Evolutionary conservation across 2,329 filamentous ascomycete species (phyloP), one percentile per base, ranked within the genome.

Genomic region (Cordyceps fumosorosea): DNA sequence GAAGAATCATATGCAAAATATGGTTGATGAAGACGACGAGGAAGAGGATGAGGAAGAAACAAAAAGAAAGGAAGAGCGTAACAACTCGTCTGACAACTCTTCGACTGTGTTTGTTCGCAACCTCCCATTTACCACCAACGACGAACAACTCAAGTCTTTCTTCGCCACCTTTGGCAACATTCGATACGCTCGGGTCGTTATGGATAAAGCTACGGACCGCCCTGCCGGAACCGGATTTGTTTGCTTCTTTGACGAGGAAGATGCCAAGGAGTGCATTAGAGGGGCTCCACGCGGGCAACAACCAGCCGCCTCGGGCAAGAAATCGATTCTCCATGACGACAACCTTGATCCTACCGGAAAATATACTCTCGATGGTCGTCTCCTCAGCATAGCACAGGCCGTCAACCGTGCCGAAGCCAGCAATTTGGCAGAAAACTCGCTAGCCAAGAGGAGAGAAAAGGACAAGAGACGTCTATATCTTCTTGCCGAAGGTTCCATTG

Each of bases 151-250:
- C 51, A 89, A 93, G 71, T 82, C 87, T 56, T 93, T 97, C 73
- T 99, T 99, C 71, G 79, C 80, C n/a, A 81, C 88, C 69, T 98
- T 99, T 69, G 96, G 95, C 29, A 83, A 83, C n/a, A 80, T 97
- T 45, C 85, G 93, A 44, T 99, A 98, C 73, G 95, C 93, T 5
- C 85, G 96, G 66, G 88, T 97, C 11, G 96, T 99, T 44, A 84
- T 96, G 72, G 93, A 99, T 72, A 88, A 83, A 53, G 85, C 86
- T 26, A 96, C 91, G 0, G 92, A 93, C 67, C 88, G 91, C 57
- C 91, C 95, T 2, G 91, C 90, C 54, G 95, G 95, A 29, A 98
- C 93, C 37, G 95, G 89, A 4, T 99, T 99, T 70, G 93, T 98
- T 34, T 96, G 91, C 77, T 99, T 99, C 77, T 88, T 88, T 76